A percentile compares a stretch with the other conserved stretches of the same genome.
Conservation (phyloP, 257 asterid species). For the Solanum piurae region DNA sequence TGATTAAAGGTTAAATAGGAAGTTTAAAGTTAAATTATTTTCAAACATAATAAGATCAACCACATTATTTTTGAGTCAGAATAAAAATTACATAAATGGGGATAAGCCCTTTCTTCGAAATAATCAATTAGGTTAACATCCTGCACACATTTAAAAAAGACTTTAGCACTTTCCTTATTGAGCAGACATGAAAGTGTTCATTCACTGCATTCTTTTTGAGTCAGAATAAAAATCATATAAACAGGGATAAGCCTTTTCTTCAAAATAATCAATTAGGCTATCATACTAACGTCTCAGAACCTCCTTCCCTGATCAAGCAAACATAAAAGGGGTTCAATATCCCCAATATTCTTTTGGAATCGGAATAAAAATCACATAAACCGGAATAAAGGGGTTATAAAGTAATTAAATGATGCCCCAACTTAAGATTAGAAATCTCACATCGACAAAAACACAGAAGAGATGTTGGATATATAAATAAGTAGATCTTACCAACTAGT, state of each 20-base stretch:
- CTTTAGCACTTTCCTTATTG: neutral
- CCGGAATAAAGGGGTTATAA: neutral
- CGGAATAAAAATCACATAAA: neutral
- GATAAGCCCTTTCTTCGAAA: neutral
- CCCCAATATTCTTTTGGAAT: neutral
- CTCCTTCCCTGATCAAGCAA: neutral
- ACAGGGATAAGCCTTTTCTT: neutral
- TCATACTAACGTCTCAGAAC: neutral
- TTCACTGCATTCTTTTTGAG: neutral
- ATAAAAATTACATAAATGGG: neutral
- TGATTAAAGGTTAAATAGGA: neutral
- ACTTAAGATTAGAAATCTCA: too few relatives aligned
- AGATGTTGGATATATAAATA: too few relatives aligned
- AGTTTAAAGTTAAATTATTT: neutral
- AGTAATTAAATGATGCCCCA: neutral
- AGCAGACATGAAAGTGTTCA: neutral
- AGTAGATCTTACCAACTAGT: too few relatives aligned
- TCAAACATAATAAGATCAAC: neutral
- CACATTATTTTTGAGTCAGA: neutral
- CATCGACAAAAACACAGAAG: rapidly evolving
- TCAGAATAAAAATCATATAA: neutral
- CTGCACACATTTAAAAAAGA: neutral
- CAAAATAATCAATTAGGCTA: too few relatives aligned
- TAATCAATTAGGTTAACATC: neutral
- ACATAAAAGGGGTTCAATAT: neutral